phyloP scores from a whole-genome alignment of 2,329 filamentous ascomycete species.

The Cytospora piceae region DNA sequence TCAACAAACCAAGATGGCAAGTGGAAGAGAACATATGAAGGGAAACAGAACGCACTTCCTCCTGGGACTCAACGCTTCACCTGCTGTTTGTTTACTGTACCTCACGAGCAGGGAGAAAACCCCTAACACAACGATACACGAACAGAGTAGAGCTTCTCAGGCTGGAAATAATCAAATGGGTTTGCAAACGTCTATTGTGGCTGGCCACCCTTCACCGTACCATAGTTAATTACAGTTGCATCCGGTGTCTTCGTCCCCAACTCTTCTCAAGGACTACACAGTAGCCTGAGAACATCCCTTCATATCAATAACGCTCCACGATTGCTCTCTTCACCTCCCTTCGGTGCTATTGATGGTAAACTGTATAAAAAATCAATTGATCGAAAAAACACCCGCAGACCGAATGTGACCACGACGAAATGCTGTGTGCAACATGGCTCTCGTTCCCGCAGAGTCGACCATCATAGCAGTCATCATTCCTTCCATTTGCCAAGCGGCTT shows the following conservation, averaged over 20 bases:
- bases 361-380: not conserved
- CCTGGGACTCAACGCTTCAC: too few relatives aligned
- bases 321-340: not conserved
- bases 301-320: not conserved
- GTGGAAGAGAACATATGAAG: too few relatives aligned
- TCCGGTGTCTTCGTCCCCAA: not conserved
- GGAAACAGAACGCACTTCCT: too few relatives aligned
- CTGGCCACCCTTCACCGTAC: not conserved
- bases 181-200: not conserved
- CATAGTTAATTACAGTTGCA: not conserved
- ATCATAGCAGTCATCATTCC: too few relatives aligned
- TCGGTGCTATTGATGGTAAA: not conserved
- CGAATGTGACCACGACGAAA: not conserved
- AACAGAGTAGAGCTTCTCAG: too few relatives aligned
- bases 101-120: too few relatives aligned
- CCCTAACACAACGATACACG: too few relatives aligned
- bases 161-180: too few relatives aligned
- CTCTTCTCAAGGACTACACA: not conserved
- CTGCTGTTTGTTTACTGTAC: too few relatives aligned
- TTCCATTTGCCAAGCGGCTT: not conserved
- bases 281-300: not conserved
- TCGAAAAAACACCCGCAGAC: not conserved
- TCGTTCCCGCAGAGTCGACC: not conserved
- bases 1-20: not conserved
- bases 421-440: not conserved